phyloP scores from a whole-genome alignment of 2,329 filamentous ascomycete species.

The Plenodomus lindquistii region DNA sequence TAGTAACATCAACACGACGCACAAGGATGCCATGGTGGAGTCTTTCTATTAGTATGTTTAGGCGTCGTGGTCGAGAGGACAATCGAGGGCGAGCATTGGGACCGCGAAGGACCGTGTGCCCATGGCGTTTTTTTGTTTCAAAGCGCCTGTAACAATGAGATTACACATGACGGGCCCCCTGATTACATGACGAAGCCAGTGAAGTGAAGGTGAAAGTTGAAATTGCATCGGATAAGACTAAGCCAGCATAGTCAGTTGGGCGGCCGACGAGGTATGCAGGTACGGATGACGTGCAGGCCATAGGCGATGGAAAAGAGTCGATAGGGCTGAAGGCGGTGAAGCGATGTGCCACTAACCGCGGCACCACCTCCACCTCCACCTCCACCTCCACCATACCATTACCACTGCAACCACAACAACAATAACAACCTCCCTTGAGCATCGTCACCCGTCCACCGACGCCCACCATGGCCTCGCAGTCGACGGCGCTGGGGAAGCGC shows the following conservation, averaged over 20 bases:
- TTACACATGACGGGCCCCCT: no score
- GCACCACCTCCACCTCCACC: no score
- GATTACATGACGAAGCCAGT: no score
- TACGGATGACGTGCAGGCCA: slow-evolving; percentile 4
- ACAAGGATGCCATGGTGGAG: slow-evolving; percentile 99
- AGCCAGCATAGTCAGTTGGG: not conserved
- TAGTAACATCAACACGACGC: slow-evolving; percentile 75
- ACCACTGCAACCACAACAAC: no score
- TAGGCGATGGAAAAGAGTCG: no score
- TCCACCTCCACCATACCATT: no score
- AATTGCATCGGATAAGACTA: no score
- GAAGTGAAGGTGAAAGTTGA: no score
- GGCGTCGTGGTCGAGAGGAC: not conserved
- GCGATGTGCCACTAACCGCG: slow-evolving; percentile 11
- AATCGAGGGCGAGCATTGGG: not conserved
- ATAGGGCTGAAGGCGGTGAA: slow-evolving; percentile 41
- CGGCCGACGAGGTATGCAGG: slow-evolving; percentile 1
- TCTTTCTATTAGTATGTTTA: slow-evolving; percentile 78
- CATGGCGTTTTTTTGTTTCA: no score
- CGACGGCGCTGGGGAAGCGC: slow-evolving; percentile 69
- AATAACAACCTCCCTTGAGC: not conserved
- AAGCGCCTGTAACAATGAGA: no score
- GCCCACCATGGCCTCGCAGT: slow-evolving; percentile 41
- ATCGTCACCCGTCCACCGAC: not conserved
- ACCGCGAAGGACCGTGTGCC: not conserved